Percentiles rank a stretch among this genome's conserved stretches.
phyloP scores from a whole-genome alignment of 768 basidiomycete genomes.

The Arthromyces matolae region DNA sequence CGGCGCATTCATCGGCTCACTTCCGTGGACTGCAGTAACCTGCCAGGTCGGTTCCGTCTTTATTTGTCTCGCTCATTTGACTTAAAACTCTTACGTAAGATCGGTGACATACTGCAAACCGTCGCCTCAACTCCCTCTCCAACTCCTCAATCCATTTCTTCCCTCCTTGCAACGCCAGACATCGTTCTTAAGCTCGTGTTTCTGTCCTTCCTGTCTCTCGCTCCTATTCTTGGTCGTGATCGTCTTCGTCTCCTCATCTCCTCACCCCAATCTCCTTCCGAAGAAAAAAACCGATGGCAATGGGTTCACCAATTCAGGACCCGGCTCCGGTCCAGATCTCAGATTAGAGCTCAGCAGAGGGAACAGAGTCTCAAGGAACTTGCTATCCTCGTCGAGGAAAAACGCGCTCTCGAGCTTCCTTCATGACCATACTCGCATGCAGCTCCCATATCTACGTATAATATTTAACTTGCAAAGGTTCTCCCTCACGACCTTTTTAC shows the following conservation, averaged over 20 bases:
- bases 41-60: constrained; percentile 70
- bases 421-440: constrained; percentile 25
- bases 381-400: constrained; percentile 54
- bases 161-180: constrained; percentile 77
- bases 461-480: constrained; percentile 19
- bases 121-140: constrained; percentile 71
- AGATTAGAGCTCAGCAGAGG: constrained; percentile 44
- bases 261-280: constrained; percentile 12
- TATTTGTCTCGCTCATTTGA: constrained; percentile 16
- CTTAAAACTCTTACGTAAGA: constrained; percentile 39
- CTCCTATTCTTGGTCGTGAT: constrained; percentile 79
- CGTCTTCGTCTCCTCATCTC: constrained; percentile 57
- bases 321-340: constrained; percentile 53
- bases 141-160: constrained; percentile 75
- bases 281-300: constrained; percentile 42
- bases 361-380: constrained; percentile 43
- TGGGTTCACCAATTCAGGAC: constrained; percentile 71
- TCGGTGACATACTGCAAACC: constrained; percentile 84
- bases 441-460: constrained; percentile 11
- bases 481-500: constrained; percentile 10
- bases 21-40: constrained; percentile 91
- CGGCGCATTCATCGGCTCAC: constrained; percentile 77
- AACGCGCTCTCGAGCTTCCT: constrained; percentile 39
- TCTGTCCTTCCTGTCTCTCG: constrained; percentile 78
- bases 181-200: constrained; percentile 82